A percentile compares a stretch with the other conserved stretches of the same genome.
phyloP scores from a whole-genome alignment of 345 rosid species.

The Crucihimalaya himalaica region DNA sequence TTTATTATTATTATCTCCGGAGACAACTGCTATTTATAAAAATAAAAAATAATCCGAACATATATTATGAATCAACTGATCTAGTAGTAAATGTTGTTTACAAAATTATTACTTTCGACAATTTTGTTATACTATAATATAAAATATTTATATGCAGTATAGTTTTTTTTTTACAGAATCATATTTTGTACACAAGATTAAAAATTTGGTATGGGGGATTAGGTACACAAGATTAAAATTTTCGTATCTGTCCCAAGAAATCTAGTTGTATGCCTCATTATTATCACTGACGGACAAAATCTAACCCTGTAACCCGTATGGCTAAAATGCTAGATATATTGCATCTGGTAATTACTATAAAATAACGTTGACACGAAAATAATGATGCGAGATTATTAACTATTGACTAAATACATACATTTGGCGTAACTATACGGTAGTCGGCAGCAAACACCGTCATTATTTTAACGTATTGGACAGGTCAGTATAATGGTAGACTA shows the following conservation, averaged over 20 bases:
- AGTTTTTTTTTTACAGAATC: too few relatives aligned
- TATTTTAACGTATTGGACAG: conserved; percentile 5
- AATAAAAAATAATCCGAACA: neutral
- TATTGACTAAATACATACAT: neutral
- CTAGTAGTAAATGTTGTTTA: too few relatives aligned
- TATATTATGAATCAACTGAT: neutral
- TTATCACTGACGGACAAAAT: neutral
- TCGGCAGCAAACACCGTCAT: conserved; percentile 10
- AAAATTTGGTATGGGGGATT: too few relatives aligned
- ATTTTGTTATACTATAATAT: too few relatives aligned
- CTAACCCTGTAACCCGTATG: neutral
- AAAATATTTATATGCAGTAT: too few relatives aligned
- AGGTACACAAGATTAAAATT: too few relatives aligned
- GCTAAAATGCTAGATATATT: too few relatives aligned
- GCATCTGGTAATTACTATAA: too few relatives aligned
- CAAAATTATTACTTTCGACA: too few relatives aligned
- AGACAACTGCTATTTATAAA: neutral
- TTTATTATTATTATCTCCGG: neutral
- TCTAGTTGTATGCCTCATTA: neutral
- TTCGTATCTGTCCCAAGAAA: neutral
- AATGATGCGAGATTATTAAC: neutral
- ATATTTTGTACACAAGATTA: too few relatives aligned
- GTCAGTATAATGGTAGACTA: neutral
- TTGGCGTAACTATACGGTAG: conserved; percentile 5
- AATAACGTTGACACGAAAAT: neutral